Evolutionary conservation across 352 stramenopile genomes (phyloP).

Genomic region (Globisporangium carolinianum): DNA sequence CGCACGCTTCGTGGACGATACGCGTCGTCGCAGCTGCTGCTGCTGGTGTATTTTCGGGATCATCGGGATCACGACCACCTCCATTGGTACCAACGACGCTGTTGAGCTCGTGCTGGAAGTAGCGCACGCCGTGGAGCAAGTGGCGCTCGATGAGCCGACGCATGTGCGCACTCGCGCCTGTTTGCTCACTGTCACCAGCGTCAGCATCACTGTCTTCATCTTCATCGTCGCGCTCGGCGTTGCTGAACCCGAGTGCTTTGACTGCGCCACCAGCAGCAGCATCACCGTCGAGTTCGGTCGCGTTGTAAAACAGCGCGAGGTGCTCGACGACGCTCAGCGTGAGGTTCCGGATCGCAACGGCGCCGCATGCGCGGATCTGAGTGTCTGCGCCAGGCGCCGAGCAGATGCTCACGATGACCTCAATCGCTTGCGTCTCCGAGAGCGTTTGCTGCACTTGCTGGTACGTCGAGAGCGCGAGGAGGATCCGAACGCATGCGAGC

Average conservation of each 20-base stretch:
- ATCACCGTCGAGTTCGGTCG: constrained; percentile 14
- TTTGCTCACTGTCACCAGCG: background rate
- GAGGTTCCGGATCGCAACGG: constrained; percentile 58
- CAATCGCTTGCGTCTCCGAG: constrained; percentile 50
- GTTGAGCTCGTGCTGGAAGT: constrained; percentile 51
- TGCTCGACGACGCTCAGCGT: constrained; percentile 60
- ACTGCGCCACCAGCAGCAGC: background rate
- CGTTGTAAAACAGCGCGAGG: constrained; percentile 43
- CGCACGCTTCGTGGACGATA: constrained; percentile 48
- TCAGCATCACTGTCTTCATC: background rate
- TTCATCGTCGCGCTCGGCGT: background rate
- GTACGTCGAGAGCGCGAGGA: constrained; percentile 62
- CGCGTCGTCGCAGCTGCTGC: constrained; percentile 16
- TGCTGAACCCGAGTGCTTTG: background rate
- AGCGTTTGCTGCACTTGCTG: constrained; percentile 54
- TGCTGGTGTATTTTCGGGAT: background rate
- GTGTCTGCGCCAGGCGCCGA: constrained; percentile 17
- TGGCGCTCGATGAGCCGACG: constrained; percentile 45
- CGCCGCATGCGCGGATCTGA: constrained; percentile 44
- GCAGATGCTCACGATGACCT: constrained; percentile 58
- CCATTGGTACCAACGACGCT: background rate
- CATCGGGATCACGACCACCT: background rate
- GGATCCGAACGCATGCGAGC: constrained; percentile 31
- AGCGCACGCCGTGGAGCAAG: constrained; percentile 44
- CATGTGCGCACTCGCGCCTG: constrained; percentile 6